Base-by-base conservation (phyloP, 2,329 filamentous ascomycete species). In the Hypoxylon sp. region DNA sequence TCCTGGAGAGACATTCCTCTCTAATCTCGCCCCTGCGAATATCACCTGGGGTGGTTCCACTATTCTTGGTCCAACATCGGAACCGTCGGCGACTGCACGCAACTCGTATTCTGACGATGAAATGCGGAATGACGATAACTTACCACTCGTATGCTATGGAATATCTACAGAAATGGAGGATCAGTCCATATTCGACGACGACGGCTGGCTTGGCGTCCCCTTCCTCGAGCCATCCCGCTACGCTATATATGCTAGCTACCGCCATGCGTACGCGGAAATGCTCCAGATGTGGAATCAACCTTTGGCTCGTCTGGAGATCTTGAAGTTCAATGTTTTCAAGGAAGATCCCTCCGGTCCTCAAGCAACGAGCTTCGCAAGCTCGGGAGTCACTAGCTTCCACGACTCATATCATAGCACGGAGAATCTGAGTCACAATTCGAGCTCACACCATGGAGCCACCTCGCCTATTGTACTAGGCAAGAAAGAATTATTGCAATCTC, bases 271-370 rank as follows among this genome's bases (percentile, higher is more conserved):
- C 72, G 89, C 89, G n/a, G 88, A 91, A 77, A 85, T 92, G 79
- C 82, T 92, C 2, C 89, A 89, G 70, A 86, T 88, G 79, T 92
- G 90, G 90, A 82, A 84, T 1, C 85, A 89, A 62, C 88, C 88
- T 0, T 79, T 91, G 3, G 84, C 87, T 32, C 83, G 89, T 17
- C 83, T 92, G 1, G 90, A 92, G 75, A 86, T 92, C 29, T 84
- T 92, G 79, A 92, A 92, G 74, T 92, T 91, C 74, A 91, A 91
- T 68, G 84, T 88, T 3, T 80, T 91, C 42, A 86, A 86, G 60
- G 85, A 87, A 27, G 82, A 85, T 52, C 76, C 76, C 19, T 68
- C 73, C 51, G 72, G 76, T 61, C 21, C 69, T 46, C 74, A 78
- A 19, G 65, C 75, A 21, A 52, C 58, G 3, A 65, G 73, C 2